phyloP scores from a whole-genome alignment of 257 asterid species.

The Ophiorrhiza pumila region DNA sequence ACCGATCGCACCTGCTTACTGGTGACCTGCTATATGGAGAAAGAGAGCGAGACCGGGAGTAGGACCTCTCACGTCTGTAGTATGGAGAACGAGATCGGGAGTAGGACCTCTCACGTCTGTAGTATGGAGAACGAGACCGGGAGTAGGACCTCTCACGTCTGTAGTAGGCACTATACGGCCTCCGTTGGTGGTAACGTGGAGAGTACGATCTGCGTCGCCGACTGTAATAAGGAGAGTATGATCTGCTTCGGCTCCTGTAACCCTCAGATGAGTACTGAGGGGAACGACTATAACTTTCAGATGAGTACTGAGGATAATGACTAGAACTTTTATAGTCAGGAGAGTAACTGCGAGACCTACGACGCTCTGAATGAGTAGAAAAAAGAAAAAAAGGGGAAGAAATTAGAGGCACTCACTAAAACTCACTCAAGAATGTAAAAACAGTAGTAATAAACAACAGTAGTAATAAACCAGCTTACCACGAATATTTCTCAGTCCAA shows the following conservation, averaged over 20 bases:
- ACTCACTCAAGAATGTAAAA: neutral
- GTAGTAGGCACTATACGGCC: neutral
- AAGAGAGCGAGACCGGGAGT: constrained; percentile 52
- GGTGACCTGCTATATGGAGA: constrained; percentile 65
- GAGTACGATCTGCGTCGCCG: constrained; percentile 14
- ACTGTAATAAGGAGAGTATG: constrained; percentile 1
- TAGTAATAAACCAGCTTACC: constrained; percentile 35
- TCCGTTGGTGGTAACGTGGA: constrained; percentile 9
- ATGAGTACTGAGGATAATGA: constrained; percentile 33
- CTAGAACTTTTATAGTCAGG: constrained; percentile 36
- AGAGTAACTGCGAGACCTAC: constrained; percentile 51
- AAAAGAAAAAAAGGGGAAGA: neutral
- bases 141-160: constrained; percentile 3
- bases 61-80: constrained; percentile 44
- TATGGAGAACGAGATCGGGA: constrained; percentile 29
- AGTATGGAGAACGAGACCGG: constrained; percentile 13
- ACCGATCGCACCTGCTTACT: constrained; percentile 36
- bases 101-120: constrained; percentile 19
- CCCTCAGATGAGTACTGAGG: constrained; percentile 42
- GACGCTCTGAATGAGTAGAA: constrained; percentile 34
- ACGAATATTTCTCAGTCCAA: constrained; percentile 51
- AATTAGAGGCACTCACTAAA: neutral
- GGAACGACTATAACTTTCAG: neutral
- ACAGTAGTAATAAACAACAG: too few species aligned
- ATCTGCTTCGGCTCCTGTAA: constrained; percentile 39